Percentiles rank a stretch among this genome's conserved stretches.
Conservation (phyloP, 2,329 filamentous ascomycete species). For the Trichoderma sp. region DNA sequence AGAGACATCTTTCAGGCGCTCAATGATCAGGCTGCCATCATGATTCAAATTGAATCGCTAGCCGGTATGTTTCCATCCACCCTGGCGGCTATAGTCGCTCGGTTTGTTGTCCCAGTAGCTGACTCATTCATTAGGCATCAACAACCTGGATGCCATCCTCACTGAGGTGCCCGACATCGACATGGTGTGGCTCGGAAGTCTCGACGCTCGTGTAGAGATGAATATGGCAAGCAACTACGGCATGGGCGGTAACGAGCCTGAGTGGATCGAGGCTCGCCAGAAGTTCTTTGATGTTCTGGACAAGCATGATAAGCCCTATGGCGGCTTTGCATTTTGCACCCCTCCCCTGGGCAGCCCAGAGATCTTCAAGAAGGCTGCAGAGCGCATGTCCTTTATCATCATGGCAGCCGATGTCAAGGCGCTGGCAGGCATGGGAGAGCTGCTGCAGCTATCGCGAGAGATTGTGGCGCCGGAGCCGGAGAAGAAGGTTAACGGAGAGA, state of each 20-base stretch:
- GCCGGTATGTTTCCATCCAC: conserved; percentile 23
- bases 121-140: conserved; percentile 30
- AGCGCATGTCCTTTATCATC: conserved; percentile 28
- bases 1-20: conserved; percentile 37
- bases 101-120: neutral
- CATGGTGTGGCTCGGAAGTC: conserved; percentile 44
- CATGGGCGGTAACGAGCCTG: conserved; percentile 36
- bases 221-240: conserved; percentile 35
- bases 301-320: conserved; percentile 46
- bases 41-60: conserved; percentile 47
- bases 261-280: conserved; percentile 39
- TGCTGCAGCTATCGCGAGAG: conserved; percentile 22
- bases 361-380: conserved; percentile 25
- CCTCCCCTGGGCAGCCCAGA: conserved; percentile 28
- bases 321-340: conserved; percentile 31
- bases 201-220: conserved; percentile 46
- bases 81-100: neutral
- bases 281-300: conserved; percentile 38
- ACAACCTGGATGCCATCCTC: conserved; percentile 49
- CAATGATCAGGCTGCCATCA: conserved; percentile 46
- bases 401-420: conserved; percentile 27
- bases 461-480: conserved; percentile 9
- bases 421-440: conserved; percentile 24
- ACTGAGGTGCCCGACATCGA: conserved; percentile 46
- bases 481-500: neutral